Percentiles rank a stretch among this genome's conserved stretches.
phyloP scores from a whole-genome alignment of 2,329 filamentous ascomycete genomes.

The Fusarium graminum region DNA sequence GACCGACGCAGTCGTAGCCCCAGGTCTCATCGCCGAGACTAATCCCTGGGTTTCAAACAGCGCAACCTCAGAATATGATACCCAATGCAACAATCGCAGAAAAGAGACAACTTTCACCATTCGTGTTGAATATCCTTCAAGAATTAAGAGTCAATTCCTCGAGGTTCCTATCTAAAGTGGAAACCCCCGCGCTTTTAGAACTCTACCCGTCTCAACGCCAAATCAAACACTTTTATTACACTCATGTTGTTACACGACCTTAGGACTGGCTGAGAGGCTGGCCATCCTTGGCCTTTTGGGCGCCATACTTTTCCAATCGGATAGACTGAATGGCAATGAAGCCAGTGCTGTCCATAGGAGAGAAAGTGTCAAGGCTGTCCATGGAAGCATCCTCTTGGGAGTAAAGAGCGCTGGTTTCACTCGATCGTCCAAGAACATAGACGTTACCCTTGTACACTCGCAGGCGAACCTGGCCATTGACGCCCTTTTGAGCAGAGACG shows the following conservation, averaged over 20 bases:
- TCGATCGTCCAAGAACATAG: constrained; percentile 62
- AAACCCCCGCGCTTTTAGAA: constrained; percentile 17
- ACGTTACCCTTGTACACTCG: constrained; percentile 63
- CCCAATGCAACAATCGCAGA: constrained; percentile 5
- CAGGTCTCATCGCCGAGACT: constrained; percentile 29
- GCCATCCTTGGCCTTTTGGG: constrained; percentile 52
- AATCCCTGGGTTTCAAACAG: not conserved
- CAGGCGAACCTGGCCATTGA: constrained; percentile 56
- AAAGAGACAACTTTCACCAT: not conserved
- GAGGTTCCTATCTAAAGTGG: not conserved
- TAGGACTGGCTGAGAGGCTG: constrained; percentile 48
- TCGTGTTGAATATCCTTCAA: not conserved
- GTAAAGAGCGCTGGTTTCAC: constrained; percentile 64
- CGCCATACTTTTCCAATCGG: constrained; percentile 62
- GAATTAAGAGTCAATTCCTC: constrained; percentile 21
- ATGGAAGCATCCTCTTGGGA: constrained; percentile 63
- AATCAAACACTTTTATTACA: constrained; percentile 33
- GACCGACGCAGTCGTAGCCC: constrained; percentile 39
- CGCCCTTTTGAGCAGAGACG: constrained; percentile 65
- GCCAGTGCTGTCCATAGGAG: constrained; percentile 75
- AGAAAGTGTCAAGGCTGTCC: constrained; percentile 70
- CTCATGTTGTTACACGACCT: not conserved
- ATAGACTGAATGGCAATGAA: constrained; percentile 65
- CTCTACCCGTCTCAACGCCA: constrained; percentile 27
- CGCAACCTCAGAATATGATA: constrained; percentile 24